These are phyloP conservation scores for Coemansia sp. DNA, from an alignment of 192 early-diverging fungal species.

Conservation along the genomic window DNA sequence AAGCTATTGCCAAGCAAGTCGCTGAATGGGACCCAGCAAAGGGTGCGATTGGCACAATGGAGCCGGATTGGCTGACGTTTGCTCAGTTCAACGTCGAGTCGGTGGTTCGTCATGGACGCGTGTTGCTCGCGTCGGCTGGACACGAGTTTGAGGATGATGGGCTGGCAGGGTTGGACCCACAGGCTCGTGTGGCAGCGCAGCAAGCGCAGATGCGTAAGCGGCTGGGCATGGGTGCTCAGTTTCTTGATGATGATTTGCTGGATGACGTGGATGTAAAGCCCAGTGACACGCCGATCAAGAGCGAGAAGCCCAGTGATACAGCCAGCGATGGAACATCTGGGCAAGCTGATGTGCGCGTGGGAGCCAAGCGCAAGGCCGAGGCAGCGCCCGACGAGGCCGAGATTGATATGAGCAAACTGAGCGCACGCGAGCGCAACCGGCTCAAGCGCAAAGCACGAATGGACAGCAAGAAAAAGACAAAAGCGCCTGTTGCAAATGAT, in stretches of 20 bases:
- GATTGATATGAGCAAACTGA: constrained; percentile 75
- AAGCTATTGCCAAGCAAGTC: constrained; percentile 88
- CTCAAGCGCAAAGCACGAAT: constrained; percentile 86
- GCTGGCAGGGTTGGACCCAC: constrained; percentile 71
- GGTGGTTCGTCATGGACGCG: constrained; percentile 74
- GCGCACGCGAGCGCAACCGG: constrained; percentile 83
- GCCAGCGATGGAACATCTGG: not conserved
- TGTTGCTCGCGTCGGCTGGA: constrained; percentile 83
- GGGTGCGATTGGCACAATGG: constrained; percentile 14
- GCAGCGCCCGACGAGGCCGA: constrained; percentile 10
- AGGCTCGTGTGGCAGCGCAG: constrained; percentile 79
- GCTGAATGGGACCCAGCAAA: constrained; percentile 75
- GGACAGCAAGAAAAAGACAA: constrained; percentile 68
- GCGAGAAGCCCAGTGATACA: not conserved
- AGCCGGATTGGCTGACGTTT: constrained; percentile 67
- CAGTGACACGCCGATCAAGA: not conserved
- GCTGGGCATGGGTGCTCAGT: constrained; percentile 84
- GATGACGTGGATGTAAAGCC: constrained; percentile 60
- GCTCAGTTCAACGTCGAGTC: constrained; percentile 77
- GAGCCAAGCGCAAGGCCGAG: constrained; percentile 17
- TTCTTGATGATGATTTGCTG: constrained; percentile 87
- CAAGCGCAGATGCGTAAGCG: constrained; percentile 78
- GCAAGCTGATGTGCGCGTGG: not conserved
- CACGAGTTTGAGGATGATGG: constrained; percentile 87
- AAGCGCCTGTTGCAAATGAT: constrained; percentile 10